Evolutionary conservation across 2,329 filamentous ascomycete genomes (phyloP), one percentile per base, ranked within the genome.

Genomic region (Corinectria fuckeliana): DNA sequence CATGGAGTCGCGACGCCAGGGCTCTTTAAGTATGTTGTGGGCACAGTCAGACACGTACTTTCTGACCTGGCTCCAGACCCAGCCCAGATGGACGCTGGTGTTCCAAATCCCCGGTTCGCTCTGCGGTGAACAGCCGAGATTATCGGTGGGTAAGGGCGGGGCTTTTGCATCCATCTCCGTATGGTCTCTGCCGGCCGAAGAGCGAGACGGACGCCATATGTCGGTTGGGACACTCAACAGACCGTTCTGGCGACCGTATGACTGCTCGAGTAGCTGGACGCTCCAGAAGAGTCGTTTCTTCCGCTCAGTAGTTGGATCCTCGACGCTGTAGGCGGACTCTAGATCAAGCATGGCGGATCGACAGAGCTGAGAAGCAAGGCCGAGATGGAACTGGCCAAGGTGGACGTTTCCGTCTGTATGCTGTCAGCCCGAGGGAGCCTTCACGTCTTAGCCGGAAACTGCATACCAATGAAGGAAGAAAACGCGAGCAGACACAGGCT

Each of bases 261-360:
- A 78, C 49, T 83, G 81, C 52, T 84, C 80, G 0, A 84, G 76
- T 2, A 81, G 67, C 50, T 83, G 80, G 0, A 84, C 71, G 52
- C 80, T 83, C 81, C 81, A 84, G 28, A 83, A 84, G 0, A 83
- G 70, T 3, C 80, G 69, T 64, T 78, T 82, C 66, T 83, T 83
- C 9, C 81, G 76, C 51, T 84, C 79, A 0, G 70, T 63, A 1
- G 63, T 65, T 0, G 73, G 69, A 34, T 77, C 76, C 7, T 77
- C 72, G 3, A 67, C 50, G 0, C 65, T 65, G 44, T 82, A 82
- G 0, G 72, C 69, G 0, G 76, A 74, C 42, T 78, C 75, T 0
- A 79, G 64, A 54, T 84, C 81, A 1, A 84, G 67, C 77, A 79
- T 79, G 7, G 81, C 81, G 0, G 81, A 80, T 8, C 79, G 78